Base-by-base conservation (phyloP, 495 filamentous ascomycete genomes). In the Neurospora cerealis region DNA sequence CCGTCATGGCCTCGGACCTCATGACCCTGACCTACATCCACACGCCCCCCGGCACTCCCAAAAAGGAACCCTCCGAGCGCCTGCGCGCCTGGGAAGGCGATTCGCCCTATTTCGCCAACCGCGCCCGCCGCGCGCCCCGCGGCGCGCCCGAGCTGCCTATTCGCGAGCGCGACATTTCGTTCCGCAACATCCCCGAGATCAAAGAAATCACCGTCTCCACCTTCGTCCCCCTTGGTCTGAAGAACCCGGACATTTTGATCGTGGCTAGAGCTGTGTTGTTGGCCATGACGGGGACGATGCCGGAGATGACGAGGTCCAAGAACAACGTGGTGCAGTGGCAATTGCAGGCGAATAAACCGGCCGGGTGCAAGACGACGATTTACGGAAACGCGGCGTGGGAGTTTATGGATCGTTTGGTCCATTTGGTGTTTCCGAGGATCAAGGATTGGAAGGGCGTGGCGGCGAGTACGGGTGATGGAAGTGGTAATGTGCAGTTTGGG, bases 101-200 rank as follows among this genome's bases (percentile, higher is more conserved):
- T 70, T 97, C 93, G 2, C 94, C 94, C 3, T 99, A 98, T 82
- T 93, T 94, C 87, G 93, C 93, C 82, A 95, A 96, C 86, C 88
- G 96, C 69, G 90, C 91, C 3, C 88, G 92, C 76, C 92, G 95
- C 39, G 91, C 90, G 1, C 96, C 96, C 15, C 88, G 95, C 74
- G 94, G 96, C 69, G 60, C 72, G 38, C 78, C 83, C 28, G 83
- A 85, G 19, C 87, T 97, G 15, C 88, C 87, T 0, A 88, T 96
- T 2, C 82, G 96, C 19, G 91, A 92, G 76, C 89, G 90, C 44
- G 89, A 92, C 70, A 93, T 95, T 75, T 91, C 87, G 8, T 97
- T 94, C 86, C 89, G 87, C 74, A 97, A 96, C 82, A 86, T 99
- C 62, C 95, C 96, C 48, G 86, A 90, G 81, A 85, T 98, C 48